Conservation (phyloP, 1,284 basidiomycete genomes). For the Ganoderma boninense region DNA sequence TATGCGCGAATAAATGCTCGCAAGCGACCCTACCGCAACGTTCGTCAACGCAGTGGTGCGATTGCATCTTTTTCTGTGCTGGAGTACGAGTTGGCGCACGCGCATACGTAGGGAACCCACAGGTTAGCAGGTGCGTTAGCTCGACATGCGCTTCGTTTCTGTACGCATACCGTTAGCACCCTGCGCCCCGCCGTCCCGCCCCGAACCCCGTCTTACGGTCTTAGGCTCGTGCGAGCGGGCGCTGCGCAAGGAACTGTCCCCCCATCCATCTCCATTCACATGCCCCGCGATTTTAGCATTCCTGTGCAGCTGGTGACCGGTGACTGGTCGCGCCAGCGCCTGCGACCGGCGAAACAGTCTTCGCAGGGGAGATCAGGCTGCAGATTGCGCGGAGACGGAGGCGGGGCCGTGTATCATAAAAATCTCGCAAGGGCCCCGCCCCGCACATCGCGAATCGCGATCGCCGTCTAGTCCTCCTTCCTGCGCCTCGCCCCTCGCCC, state of each 20-base stretch:
- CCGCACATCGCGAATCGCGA: conserved; percentile 5
- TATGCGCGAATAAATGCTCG: background rate
- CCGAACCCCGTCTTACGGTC: background rate
- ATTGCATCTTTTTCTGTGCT: background rate
- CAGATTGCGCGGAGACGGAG: conserved; percentile 1
- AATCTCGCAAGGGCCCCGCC: background rate
- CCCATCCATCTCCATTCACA: background rate
- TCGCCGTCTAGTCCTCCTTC: background rate
- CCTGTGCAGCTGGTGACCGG: no score
- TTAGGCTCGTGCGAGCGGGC: background rate
- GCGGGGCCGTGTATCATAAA: background rate
- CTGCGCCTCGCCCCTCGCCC: background rate
- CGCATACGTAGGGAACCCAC: background rate
- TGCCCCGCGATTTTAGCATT: background rate
- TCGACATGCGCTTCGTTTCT: conserved; percentile 4
- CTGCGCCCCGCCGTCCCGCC: background rate
- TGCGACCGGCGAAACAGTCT: background rate
- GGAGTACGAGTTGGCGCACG: background rate
- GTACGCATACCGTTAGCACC: background rate
- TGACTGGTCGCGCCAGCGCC: background rate
- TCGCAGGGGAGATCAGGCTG: background rate
- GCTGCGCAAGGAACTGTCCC: background rate
- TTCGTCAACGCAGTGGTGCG: background rate
- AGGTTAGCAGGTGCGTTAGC: conserved; percentile 3
- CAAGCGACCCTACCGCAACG: background rate